phyloP scores from a whole-genome alignment of 2,329 filamentous ascomycete species.

The Trichothecium sympodiale region DNA sequence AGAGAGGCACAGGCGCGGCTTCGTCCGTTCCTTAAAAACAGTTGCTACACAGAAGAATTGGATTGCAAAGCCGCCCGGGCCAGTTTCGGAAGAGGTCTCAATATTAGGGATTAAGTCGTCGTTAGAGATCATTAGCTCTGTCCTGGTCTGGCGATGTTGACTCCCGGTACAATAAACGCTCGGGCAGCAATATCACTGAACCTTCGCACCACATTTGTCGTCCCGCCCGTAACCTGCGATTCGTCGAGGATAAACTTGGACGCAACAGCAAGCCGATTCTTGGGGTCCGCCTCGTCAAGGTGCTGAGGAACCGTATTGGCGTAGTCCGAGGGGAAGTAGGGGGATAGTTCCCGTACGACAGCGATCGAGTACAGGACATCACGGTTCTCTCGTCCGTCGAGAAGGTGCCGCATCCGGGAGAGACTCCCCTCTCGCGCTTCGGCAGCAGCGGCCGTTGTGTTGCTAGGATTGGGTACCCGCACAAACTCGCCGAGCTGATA shows the following conservation, averaged over 20 bases:
- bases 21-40: too few species aligned
- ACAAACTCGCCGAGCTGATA: slow-evolving; percentile 59
- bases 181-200: slow-evolving; percentile 55
- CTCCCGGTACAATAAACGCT: slow-evolving; percentile 24
- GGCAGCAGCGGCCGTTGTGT: slow-evolving; percentile 25
- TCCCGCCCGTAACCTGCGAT: slow-evolving; percentile 52
- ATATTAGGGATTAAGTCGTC: too few species aligned
- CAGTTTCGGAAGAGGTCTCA: too few species aligned
- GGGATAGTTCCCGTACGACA: slow-evolving; percentile 63
- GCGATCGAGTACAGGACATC: slow-evolving; percentile 87
- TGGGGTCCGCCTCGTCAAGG: slow-evolving; percentile 55
- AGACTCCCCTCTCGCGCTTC: slow-evolving; percentile 56
- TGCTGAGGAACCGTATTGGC: slow-evolving; percentile 45
- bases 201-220: slow-evolving; percentile 61
- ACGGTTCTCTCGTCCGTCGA: slow-evolving; percentile 75
- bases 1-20: too few species aligned
- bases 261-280: slow-evolving; percentile 56
- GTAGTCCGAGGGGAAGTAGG: slow-evolving; percentile 31
- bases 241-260: slow-evolving; percentile 60
- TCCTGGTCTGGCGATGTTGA: slow-evolving; percentile 27
- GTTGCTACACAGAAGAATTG: too few species aligned
- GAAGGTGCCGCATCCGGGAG: slow-evolving; percentile 51
- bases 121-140: too few species aligned
- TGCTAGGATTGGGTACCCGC: slow-evolving; percentile 36
- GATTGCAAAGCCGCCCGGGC: too few species aligned